Percentiles rank a stretch among this genome's conserved stretches.
Evolutionary conservation across 345 rosid genomes (phyloP).

Genomic region (Eucalyptus tenuipes): DNA sequence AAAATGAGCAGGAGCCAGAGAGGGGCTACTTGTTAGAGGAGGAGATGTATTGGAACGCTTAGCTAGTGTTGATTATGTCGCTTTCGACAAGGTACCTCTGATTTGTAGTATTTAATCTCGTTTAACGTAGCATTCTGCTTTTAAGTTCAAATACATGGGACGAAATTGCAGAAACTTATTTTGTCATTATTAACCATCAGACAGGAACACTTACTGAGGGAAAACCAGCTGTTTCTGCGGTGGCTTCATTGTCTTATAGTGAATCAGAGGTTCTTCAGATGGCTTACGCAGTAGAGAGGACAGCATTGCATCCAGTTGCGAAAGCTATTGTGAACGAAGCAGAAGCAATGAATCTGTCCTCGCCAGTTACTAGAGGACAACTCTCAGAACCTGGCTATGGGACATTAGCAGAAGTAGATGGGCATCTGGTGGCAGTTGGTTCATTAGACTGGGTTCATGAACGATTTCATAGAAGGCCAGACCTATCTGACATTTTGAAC

Average conservation of each 20-base stretch:
- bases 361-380: constrained; percentile 80
- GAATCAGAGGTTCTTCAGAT: constrained; percentile 68
- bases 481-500: constrained; percentile 22
- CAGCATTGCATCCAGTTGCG: constrained; percentile 87
- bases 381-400: constrained; percentile 90
- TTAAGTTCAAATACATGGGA: neutral
- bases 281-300: constrained; percentile 95
- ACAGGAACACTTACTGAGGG: constrained; percentile 98
- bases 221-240: constrained; percentile 63
- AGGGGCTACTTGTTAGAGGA: constrained; percentile 94
- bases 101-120: neutral
- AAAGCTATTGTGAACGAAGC: constrained; percentile 70
- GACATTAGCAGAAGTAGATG: constrained; percentile 85
- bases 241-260: constrained; percentile 44
- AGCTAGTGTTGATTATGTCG: constrained; percentile 62
- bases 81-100: constrained; percentile 69
- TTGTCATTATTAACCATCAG: constrained; percentile 20
- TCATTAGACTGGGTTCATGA: constrained; percentile 66
- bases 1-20: constrained; percentile 72
- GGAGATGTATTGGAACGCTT: constrained; percentile 93
- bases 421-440: constrained; percentile 83
- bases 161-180: neutral
- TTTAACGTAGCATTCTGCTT: neutral
- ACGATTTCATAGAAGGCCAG: constrained; percentile 46
- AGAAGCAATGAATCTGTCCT: constrained; percentile 37